A percentile compares a stretch with the other conserved stretches of the same genome.
Conservation (phyloP, 768 basidiomycete species). For the Strobilomyces echinocephalus region DNA sequence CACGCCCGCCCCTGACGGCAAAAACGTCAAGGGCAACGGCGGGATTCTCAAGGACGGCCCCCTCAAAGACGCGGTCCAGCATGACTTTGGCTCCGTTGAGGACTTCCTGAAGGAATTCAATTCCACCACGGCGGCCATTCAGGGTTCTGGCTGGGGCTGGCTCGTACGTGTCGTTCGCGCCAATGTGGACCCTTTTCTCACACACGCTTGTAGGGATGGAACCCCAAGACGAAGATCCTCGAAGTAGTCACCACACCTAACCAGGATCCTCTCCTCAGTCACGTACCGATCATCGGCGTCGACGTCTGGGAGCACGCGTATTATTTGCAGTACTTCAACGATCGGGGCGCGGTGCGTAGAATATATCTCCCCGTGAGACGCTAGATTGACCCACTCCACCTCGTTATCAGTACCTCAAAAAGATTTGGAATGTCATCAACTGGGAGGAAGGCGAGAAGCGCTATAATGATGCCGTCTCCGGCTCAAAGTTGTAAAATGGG, state of each 20-base stretch:
- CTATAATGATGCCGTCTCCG: conserved; percentile 40
- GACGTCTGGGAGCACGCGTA: conserved; percentile 97
- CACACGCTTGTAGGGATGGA: conserved; percentile 52
- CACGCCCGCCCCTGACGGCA: conserved; percentile 48
- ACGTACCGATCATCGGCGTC: conserved; percentile 82
- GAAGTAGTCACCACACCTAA: conserved; percentile 91
- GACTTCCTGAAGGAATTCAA: conserved; percentile 80
- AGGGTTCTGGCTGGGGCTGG: conserved; percentile 98
- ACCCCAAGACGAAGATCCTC: conserved; percentile 63
- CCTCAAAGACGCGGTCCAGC: conserved; percentile 62
- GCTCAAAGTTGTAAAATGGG: conserved; percentile 35
- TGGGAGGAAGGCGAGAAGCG: conserved; percentile 74
- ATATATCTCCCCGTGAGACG: neutral
- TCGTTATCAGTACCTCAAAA: conserved; percentile 48
- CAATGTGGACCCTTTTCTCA: neutral
- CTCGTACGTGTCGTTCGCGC: conserved; percentile 50
- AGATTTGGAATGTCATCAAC: conserved; percentile 67
- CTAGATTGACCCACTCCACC: neutral
- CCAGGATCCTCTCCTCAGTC: conserved; percentile 84
- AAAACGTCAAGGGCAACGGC: conserved; percentile 56
- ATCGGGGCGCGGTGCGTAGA: conserved; percentile 78
- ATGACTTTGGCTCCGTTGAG: conserved; percentile 67
- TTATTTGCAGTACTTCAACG: conserved; percentile 96
- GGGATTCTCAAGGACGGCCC: conserved; percentile 61
- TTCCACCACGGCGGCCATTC: conserved; percentile 75